phyloP scores from a whole-genome alignment of 1,284 basidiomycete genomes.

The Gomphus bonarii region DNA sequence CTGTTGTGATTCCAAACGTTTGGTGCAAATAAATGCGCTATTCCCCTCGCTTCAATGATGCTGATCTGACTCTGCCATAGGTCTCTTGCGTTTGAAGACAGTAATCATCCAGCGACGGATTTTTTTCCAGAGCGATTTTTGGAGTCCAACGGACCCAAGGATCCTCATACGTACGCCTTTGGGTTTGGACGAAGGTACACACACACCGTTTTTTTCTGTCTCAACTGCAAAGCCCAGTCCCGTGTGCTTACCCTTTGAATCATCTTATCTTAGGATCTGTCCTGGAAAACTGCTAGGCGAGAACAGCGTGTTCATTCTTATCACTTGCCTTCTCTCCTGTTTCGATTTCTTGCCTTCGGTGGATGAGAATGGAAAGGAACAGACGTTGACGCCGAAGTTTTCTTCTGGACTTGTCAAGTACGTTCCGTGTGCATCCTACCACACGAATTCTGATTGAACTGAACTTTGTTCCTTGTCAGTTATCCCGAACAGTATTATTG shows the following conservation, averaged over 20 bases:
- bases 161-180: slow-evolving; percentile 14
- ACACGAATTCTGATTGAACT: too few relatives aligned
- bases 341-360: not conserved
- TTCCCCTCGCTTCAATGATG: slow-evolving; percentile 5
- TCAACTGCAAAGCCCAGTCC: not conserved
- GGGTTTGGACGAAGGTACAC: slow-evolving; percentile 15
- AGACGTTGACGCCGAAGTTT: not conserved
- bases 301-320: not conserved
- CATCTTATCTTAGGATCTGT: not conserved
- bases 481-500: too few relatives aligned
- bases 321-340: not conserved
- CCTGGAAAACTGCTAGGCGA: not conserved
- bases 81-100: not conserved
- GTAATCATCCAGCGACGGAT: not conserved
- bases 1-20: slow-evolving; percentile 9
- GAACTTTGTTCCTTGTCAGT: too few relatives aligned
- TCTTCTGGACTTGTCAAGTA: not conserved
- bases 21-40: slow-evolving; percentile 9
- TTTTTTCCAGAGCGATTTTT: slow-evolving; percentile 16
- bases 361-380: not conserved
- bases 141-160: slow-evolving; percentile 11
- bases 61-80: too few relatives aligned
- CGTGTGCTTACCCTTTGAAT: not conserved
- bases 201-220: too few relatives aligned
- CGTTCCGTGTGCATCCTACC: too few relatives aligned